Conservation (phyloP, 352 stramenopile genomes). For the Ophiocytium majus region DNA sequence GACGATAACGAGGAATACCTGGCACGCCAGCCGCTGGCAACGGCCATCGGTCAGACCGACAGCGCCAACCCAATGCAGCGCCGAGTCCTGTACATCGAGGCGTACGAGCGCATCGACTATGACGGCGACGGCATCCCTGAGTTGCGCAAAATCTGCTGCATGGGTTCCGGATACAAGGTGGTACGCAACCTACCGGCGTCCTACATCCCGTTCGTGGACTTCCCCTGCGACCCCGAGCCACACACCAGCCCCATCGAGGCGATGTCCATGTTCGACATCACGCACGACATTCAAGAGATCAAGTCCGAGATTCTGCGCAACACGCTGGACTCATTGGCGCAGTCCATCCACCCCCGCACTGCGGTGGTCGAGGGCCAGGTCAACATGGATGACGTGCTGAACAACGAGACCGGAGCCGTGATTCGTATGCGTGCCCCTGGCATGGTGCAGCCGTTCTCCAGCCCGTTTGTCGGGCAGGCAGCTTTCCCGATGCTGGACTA, state of each 20-base stretch:
- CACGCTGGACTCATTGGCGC: not conserved
- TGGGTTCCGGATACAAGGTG: no score
- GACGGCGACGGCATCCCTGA: not conserved
- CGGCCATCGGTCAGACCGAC: not conserved
- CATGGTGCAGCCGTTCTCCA: not conserved
- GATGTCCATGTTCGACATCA: not conserved
- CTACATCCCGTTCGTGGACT: not conserved
- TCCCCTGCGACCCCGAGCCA: not conserved
- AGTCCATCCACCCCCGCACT: not conserved
- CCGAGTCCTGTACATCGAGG: not conserved
- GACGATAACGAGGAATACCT: not conserved
- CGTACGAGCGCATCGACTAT: not conserved
- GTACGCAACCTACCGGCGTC: no score
- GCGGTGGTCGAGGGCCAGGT: not conserved
- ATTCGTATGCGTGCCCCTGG: not conserved
- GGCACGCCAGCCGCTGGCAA: not conserved
- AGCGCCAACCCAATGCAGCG: not conserved
- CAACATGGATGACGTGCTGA: constrained; percentile 5
- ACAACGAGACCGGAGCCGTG: not conserved
- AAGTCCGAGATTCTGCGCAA: not conserved
- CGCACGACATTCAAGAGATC: not conserved
- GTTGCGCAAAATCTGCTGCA: no score
- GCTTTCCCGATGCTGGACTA: not conserved
- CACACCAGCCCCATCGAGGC: not conserved
- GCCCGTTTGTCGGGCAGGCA: not conserved